Percentiles rank a stretch among this genome's conserved stretches.
phyloP scores from a whole-genome alignment of 2,329 filamentous ascomycete genomes.

The Xylaria arbuscula region DNA sequence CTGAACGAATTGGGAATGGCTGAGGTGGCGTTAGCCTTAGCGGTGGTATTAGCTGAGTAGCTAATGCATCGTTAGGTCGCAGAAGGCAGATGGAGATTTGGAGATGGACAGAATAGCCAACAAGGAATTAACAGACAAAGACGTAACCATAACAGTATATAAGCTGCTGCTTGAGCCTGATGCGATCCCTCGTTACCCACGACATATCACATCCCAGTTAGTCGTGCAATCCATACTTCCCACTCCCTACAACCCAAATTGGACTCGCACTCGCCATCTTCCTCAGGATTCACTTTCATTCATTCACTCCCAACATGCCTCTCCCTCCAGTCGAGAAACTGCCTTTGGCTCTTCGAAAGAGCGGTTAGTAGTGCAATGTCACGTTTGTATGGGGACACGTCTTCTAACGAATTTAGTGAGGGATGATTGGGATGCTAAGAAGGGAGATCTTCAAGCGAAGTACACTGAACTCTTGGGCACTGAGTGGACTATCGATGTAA shows the following conservation, averaged over 20 bases:
- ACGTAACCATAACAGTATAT: conserved; percentile 22
- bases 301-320: conserved; percentile 46
- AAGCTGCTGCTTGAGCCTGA: conserved; percentile 9
- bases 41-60: conserved; percentile 8
- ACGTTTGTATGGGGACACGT: not conserved
- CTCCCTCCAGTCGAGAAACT: conserved; percentile 63
- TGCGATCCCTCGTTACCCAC: not conserved
- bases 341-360: conserved; percentile 63
- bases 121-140: not conserved
- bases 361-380: conserved; percentile 53
- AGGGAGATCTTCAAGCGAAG: conserved; percentile 56
- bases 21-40: conserved; percentile 11
- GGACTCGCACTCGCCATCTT: not conserved
- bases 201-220: conserved; percentile 9
- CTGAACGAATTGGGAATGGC: conserved; percentile 19
- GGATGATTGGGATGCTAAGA: conserved; percentile 63
- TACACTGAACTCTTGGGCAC: conserved; percentile 59
- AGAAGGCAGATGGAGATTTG: not conserved
- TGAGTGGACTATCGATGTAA: conserved; percentile 62
- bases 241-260: not conserved
- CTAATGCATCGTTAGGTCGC: not conserved
- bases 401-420: conserved; percentile 55
- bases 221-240: not conserved
- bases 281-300: not conserved
- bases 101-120: not conserved